These are phyloP conservation scores for Melaleuca alternifolia DNA, from an alignment of 345 rosid species.

Conservation along the genomic window DNA sequence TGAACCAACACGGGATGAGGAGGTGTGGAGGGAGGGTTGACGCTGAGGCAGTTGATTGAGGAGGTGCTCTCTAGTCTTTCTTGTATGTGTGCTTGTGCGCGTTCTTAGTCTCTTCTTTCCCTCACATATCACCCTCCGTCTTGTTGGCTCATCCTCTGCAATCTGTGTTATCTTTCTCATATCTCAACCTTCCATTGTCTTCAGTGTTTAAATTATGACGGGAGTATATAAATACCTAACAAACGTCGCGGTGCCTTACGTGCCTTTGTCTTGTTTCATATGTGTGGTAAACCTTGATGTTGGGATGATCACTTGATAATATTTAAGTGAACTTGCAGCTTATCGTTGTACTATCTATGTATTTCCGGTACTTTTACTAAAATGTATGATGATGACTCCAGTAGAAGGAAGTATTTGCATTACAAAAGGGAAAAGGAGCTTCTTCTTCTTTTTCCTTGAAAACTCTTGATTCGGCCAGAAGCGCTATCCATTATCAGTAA, in stretches of 20 bases:
- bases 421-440: too few relatives aligned
- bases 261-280: not conserved
- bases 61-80: constrained; percentile 17
- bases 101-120: not conserved
- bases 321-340: not conserved
- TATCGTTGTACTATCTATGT: not conserved
- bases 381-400: not conserved
- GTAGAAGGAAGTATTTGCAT: too few relatives aligned
- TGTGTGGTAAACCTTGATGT: not conserved
- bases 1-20: constrained; percentile 26
- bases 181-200: not conserved
- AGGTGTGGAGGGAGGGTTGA: constrained; percentile 58
- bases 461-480: not conserved
- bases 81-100: not conserved
- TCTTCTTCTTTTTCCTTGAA: too few relatives aligned
- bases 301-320: not conserved
- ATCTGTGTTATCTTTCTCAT: not conserved
- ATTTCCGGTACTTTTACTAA: not conserved
- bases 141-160: not conserved
- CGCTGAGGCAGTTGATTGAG: constrained; percentile 44
- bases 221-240: not conserved
- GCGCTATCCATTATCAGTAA: not conserved
- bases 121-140: not conserved
- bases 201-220: not conserved
- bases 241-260: not conserved